Evolutionary conservation across 495 filamentous ascomycete species (phyloP).

Genomic region (Aspergillus sclerotiicarbonarius): DNA sequence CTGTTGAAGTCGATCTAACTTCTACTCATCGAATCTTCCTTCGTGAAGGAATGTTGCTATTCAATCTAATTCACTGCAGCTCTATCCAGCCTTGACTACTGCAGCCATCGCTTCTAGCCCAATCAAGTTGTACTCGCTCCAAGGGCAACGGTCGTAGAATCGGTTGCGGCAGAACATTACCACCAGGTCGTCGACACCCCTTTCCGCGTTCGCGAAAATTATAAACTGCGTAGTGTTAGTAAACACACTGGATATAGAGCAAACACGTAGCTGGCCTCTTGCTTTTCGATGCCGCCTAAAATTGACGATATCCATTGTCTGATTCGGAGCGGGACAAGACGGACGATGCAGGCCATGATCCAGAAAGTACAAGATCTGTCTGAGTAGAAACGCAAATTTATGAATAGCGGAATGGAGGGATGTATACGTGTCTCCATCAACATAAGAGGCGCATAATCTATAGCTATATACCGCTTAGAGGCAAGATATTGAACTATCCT

Average conservation of each 20-base stretch:
- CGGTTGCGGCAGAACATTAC: slow-evolving; percentile 5
- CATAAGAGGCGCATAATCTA: too few relatives aligned
- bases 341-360: too few relatives aligned
- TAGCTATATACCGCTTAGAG: too few relatives aligned
- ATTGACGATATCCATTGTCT: slow-evolving; percentile 6
- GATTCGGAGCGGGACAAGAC: slow-evolving; percentile 7
- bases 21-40: slow-evolving; percentile 3
- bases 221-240: slow-evolving; percentile 7
- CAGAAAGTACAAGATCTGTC: too few relatives aligned
- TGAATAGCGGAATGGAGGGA: too few relatives aligned
- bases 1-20: slow-evolving; percentile 10
- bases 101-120: slow-evolving; percentile 9
- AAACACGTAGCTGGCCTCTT: slow-evolving; percentile 7
- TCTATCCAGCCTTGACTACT: slow-evolving; percentile 11
- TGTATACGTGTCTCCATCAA: too few relatives aligned
- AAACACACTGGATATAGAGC: background rate
- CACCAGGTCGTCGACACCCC: slow-evolving; percentile 4
- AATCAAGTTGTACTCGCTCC: slow-evolving; percentile 12
- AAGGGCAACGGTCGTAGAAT: slow-evolving; percentile 1
- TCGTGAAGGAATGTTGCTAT: slow-evolving; percentile 2
- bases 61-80: slow-evolving; percentile 5
- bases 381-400: too few relatives aligned
- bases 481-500: too few relatives aligned
- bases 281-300: slow-evolving; percentile 5
- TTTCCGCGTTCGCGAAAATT: slow-evolving; percentile 7